Percentiles rank a stretch among this genome's conserved stretches.
phyloP scores from a whole-genome alignment of 768 basidiomycete species.

The Lactifluus volemus region DNA sequence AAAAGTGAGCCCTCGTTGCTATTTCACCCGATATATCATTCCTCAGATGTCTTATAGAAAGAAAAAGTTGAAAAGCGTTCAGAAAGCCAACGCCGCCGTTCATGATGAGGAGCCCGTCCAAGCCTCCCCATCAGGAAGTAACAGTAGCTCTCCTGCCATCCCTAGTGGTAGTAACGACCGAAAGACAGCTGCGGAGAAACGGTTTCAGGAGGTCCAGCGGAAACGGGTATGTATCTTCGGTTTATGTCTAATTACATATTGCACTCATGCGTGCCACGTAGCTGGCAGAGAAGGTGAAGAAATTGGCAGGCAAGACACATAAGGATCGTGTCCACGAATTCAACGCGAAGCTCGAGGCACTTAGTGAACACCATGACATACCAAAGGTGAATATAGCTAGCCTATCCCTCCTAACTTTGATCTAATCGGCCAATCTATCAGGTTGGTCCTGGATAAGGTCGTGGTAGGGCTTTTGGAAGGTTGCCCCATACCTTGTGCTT shows the following conservation, averaged over 20 bases:
- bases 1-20: conserved; percentile 50
- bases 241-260: background rate
- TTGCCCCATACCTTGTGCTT: background rate
- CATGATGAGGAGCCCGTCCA: conserved; percentile 33
- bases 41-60: conserved; percentile 40
- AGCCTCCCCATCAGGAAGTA: conserved; percentile 46
- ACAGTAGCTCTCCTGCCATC: conserved; percentile 52
- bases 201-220: conserved; percentile 84
- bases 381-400: conserved; percentile 54
- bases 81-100: conserved; percentile 31
- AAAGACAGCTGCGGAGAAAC: conserved; percentile 81
- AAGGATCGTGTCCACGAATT: conserved; percentile 92
- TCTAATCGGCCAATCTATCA: conserved; percentile 25
- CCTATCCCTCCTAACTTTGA: background rate
- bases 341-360: conserved; percentile 74
- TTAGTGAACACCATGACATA: conserved; percentile 93
- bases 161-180: conserved; percentile 35
- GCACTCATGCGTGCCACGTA: conserved; percentile 25
- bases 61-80: conserved; percentile 61
- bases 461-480: conserved; percentile 15
- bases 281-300: conserved; percentile 68
- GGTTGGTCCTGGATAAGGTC: conserved; percentile 80
- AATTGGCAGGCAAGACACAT: conserved; percentile 76
- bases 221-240: conserved; percentile 43
- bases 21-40: background rate